These are phyloP conservation scores for Pseudocercospora cruenta DNA, from an alignment of 2,329 filamentous ascomycete species.

Conservation along the genomic window DNA sequence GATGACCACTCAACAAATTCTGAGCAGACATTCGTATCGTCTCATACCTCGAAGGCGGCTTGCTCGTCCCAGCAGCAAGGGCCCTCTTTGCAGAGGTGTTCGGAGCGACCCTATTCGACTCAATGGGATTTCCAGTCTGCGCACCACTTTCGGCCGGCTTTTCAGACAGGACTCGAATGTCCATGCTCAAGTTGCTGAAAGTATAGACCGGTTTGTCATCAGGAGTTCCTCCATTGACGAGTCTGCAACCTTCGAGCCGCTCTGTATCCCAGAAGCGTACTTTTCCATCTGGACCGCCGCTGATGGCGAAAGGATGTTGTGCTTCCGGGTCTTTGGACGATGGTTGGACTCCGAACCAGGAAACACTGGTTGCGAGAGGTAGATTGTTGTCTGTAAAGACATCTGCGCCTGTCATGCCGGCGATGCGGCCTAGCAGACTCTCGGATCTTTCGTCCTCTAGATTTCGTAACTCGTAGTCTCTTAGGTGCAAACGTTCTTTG, in stretches of 20 bases:
- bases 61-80: conserved; percentile 30
- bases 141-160: conserved; percentile 25
- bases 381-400: conserved; percentile 16
- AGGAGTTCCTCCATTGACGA: conserved; percentile 72
- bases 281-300: conserved; percentile 85
- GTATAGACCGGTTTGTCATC: conserved; percentile 75
- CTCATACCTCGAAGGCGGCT: conserved; percentile 72
- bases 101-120: conserved; percentile 33
- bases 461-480: conserved; percentile 79
- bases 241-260: conserved; percentile 73
- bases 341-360: conserved; percentile 67
- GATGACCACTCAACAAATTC: conserved; percentile 78
- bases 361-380: conserved; percentile 39
- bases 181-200: conserved; percentile 43
- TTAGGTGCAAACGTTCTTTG: conserved; percentile 45
- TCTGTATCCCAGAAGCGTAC: conserved; percentile 92
- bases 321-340: conserved; percentile 71
- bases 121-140: conserved; percentile 27
- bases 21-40: conserved; percentile 88
- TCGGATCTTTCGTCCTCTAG: conserved; percentile 89
- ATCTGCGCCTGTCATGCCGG: conserved; percentile 61
- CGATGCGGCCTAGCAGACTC: conserved; percentile 83
- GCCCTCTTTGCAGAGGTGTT: conserved; percentile 43
- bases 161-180: conserved; percentile 48
- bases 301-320: conserved; percentile 81